Base-by-base conservation (phyloP, 2,329 filamentous ascomycete genomes). In the Cercospora zeina region DNA sequence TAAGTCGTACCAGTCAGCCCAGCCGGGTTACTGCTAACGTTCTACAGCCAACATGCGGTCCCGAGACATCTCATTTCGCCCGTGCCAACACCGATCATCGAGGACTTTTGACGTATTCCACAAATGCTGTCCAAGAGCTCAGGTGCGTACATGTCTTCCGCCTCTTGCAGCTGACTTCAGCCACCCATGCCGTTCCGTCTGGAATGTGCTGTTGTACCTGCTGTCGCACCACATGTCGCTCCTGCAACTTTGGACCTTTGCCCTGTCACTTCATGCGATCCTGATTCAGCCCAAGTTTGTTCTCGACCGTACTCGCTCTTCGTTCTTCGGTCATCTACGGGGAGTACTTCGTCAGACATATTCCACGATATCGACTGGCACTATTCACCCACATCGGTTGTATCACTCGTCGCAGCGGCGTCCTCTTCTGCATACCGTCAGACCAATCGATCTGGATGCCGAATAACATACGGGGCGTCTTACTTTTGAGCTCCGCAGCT, bases 1-100 rank as follows among this genome's bases (percentile, higher is more conserved):
- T 72, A 61, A 69, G 71, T 60, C 47, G 16, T 55, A 49, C 24
- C 42, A 10, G 47, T 36, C 30, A 58, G 45, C 31, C 45, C 33
- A 37, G 31, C 21, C 42, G 45, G n/a, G 53, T n/a, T 16, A 19
- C 36, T 57, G 42, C 61, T 63, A 37, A 63, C 54, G 13, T 24
- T 33, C 39, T 49, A 51, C 51, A 63, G 61, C 57, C 53, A 30
- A 24, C 55, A 63, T 59, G 56, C 56, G 39, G 31, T 27, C 47
- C 33, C 51, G 21, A 59, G 33, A 39, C 16, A 36, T 53, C 42
- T 53, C 56, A 39, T 34, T 21, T 53, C 30, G 42, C 42, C 30
- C 53, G 9, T 50, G 24, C 19, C 33, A 27, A 24, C 7, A 47
- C 16, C 31, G 31, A 21, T 47, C 47, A 39, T 51, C 34, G 14